A percentile compares a stretch with the other conserved stretches of the same genome.
These are phyloP conservation scores for Viola odorata DNA, from an alignment of 345 rosid species.

Conservation along the genomic window DNA sequence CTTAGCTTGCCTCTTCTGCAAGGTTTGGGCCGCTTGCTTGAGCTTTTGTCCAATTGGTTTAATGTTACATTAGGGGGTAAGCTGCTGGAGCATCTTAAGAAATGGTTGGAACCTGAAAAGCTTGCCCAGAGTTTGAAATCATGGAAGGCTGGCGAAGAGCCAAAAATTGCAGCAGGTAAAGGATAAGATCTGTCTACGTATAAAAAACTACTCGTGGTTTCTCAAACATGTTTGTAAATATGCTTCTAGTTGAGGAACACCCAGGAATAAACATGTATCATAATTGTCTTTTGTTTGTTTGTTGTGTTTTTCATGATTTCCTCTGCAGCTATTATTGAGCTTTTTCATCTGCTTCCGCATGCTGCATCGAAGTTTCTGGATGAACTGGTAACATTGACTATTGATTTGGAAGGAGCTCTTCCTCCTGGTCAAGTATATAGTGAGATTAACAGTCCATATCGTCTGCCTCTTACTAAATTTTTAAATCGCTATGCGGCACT, in stretches of 20 bases:
- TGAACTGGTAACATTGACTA: constrained; percentile 87
- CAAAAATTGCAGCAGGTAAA: constrained; percentile 96
- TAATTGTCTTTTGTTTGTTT: constrained; percentile 7
- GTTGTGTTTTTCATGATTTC: background rate
- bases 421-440: constrained; percentile 84
- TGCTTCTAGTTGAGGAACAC: background rate
- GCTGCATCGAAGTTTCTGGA: constrained; percentile 97
- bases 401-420: constrained; percentile 92
- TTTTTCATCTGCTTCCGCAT: constrained; percentile 92
- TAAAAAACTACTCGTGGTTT: too few species aligned
- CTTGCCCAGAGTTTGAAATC: constrained; percentile 88
- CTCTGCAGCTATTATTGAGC: constrained; percentile 92
- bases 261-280: background rate
- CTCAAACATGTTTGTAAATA: too few species aligned
- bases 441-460: constrained; percentile 97
- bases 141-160: constrained; percentile 99
- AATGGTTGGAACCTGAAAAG: constrained; percentile 98
- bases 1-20: constrained; percentile 98
- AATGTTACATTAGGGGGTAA: constrained; percentile 97
- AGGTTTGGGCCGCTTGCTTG: constrained; percentile 97
- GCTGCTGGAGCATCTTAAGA: constrained; percentile 95
- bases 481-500: constrained; percentile 85
- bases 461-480: constrained; percentile 88
- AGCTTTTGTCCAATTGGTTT: constrained; percentile 94
- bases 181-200: background rate